Evolutionary conservation across 352 stramenopile genomes (phyloP), one percentile per base, ranked within the genome.

Genomic region (Globisporangium cylindrosporum): DNA sequence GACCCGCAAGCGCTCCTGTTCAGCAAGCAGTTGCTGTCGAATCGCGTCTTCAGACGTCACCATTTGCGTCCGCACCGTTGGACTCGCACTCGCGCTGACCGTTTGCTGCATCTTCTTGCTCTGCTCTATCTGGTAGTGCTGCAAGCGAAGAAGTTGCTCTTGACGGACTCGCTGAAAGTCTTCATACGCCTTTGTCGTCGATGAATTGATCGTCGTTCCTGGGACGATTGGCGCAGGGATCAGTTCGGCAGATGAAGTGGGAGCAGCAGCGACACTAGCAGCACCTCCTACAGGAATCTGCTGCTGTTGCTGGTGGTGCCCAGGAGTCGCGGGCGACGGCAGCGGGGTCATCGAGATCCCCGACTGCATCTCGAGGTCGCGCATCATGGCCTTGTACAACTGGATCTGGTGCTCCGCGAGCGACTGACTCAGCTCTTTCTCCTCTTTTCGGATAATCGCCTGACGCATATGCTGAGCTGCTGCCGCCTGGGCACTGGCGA

Each of bases 111-210:
- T 59, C 41, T 73, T 77, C 25, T 67, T 51, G 24, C 46, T 41
- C 34, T 74, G 71, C 24, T 82, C 83, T n/a, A 80, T 48, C 54
- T 82, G 76, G 32, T 74, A 71, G 34, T 90, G 81, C 62, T 92
- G 84, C 34, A 92, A 66, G 15, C 73, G 78, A 38, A 82, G 69
- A 8, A 90, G 70, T 15, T 82, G 77, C 59, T 87, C 77, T 41
- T 81, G 72, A 20, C 80, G 72, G 6, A 78, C 66, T 1, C 79
- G 77, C 64, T 89, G 74, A 18, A 88, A 66, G 24, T 88, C 79
- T 34, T 87, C 71, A 9, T 74, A 69, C 8, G 22, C 49, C 32
- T 54, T 65, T 4, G 56, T 32, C 24, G 61, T 38, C 0, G 70
- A 4, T 46, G 61, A 15, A 3, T 57, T 29, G 24, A 64, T 12